Evolutionary conservation across 805 yeast species (phyloP), one percentile per base, ranked within the genome.

Genomic region (Saturnispora besseyi): DNA sequence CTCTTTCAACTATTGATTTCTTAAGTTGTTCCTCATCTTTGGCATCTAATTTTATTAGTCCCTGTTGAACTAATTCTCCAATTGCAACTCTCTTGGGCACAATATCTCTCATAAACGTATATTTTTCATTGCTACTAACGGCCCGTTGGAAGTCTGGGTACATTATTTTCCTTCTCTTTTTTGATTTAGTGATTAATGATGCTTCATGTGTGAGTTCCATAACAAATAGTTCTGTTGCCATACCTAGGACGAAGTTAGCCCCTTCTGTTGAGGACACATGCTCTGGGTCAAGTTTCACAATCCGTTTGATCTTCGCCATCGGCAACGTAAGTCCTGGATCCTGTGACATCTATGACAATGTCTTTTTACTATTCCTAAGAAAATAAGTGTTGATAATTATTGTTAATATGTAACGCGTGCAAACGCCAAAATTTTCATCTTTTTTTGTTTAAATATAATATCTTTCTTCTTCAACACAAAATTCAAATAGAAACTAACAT

Each of bases 161-260:
- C 49, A 72, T 74, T n/a, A 87, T 66, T 56, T 81, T 82, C 69
- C 83, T 82, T 43, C 91, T 68, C 54, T 79, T 79, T 29, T 79
- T 84, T 34, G 79, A 69, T 56, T 79, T 77, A 31, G 95, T 85
- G 22, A 73, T 69, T 50, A 81, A 64, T 5, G 79, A 70, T 0
- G 93, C 89, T 60, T 83, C 87, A 60, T 82, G 87, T 1, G 86
- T 75, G 53, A 85, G 72, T 59, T 79, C 77, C 63, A 81, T 82
- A 22, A 85, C 73, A 60, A 86, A 86, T 22, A 84, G 65, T 58
- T 86, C 93, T 0, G 91, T 79, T 8, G 93, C 89, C n/a, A 83
- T 73, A 2, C 87, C 87, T 6, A 86, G 71, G 13, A 87, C 76
- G 61, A 78, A 82, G n/a, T 82, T 86, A 0, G 91, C 87, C 29